Percentiles rank a stretch among this genome's conserved stretches.
Conservation (phyloP, 2,329 filamentous ascomycete genomes). For the Talaromyces marneffei region DNA sequence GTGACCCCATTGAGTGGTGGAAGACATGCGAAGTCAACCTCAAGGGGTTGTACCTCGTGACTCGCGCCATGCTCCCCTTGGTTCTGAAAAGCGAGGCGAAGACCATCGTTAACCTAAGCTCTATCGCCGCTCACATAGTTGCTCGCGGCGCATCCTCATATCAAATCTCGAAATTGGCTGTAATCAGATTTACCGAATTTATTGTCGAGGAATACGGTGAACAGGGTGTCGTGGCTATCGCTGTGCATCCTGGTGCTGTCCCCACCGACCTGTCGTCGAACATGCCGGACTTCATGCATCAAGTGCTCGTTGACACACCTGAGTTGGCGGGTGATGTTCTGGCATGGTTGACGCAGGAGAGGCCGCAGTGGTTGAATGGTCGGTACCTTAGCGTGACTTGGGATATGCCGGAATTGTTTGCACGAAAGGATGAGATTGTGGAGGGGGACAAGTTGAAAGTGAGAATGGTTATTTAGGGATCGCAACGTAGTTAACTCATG, state of each 20-base stretch:
- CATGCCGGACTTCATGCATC: constrained; percentile 26
- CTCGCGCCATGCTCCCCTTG: constrained; percentile 44
- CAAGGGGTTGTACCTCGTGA: constrained; percentile 43
- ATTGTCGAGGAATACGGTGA: constrained; percentile 40
- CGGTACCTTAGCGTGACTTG: constrained; percentile 19
- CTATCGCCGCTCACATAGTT: constrained; percentile 38
- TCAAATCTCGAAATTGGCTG: constrained; percentile 43
- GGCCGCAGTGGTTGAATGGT: constrained; percentile 23
- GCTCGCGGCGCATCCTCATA: constrained; percentile 39
- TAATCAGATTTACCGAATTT: constrained; percentile 43
- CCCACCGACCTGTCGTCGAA: constrained; percentile 39
- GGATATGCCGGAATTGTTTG: constrained; percentile 20
- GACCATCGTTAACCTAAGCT: constrained; percentile 46
- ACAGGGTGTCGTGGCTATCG: constrained; percentile 34
- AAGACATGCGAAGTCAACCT: constrained; percentile 46
- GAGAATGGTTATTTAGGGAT: constrained; percentile 17
- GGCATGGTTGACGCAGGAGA: constrained; percentile 21
- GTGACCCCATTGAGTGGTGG: constrained; percentile 37
- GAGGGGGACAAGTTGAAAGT: constrained; percentile 38
- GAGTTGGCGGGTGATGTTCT: constrained; percentile 23
- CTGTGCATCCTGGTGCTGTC: constrained; percentile 45
- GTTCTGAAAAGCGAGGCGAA: constrained; percentile 28
- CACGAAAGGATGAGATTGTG: constrained; percentile 20
- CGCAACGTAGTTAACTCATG: neutral
- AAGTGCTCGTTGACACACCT: constrained; percentile 23